Evolutionary conservation across 441 rosid genomes (phyloP), one percentile per base, ranked within the genome.

Genomic region (Gossypium davidsonii): DNA sequence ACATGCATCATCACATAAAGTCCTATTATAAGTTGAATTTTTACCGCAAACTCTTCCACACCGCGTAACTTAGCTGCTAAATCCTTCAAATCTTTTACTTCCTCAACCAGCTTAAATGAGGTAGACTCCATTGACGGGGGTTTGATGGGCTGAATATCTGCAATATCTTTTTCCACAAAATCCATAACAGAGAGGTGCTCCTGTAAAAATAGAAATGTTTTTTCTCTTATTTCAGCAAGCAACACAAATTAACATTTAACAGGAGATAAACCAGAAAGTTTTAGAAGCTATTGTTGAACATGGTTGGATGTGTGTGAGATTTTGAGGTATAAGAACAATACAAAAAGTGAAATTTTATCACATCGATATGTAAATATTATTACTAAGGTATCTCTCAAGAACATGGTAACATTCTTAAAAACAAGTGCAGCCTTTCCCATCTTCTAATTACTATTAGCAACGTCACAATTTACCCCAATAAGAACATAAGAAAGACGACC

Each of bases 41-140:
- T 88, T 84, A 94, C 99, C 81, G 96, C 93, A 89, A 92, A 91
- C 78, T 92, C 98, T 39, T 84, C 72, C 6, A 82, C 94, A 55
- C 48, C 63, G 39, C 76, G 85, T 78, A 94, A 77, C 78, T 87
- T 92, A 48, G 87, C 84, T 20, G 86, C 97, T 79, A 94, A 63
- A 73, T 84, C 90, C 84, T 92, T 83, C 73, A 92, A 83, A 83
- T 89, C 94, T 77, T 88, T 85, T 59, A 92, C 93, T 56, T 90
- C 92, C 80, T 87, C 86, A 70, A 94, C 90, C 66, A 86, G 73
- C 85, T 86, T 90, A 74, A 91, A 91, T 49, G 94, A 84, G 23
- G 90, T 91, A 34, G 48, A 61, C 79, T 90, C 92, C 21, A 83
- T 6, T 14, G 89, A 69, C 8, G 70, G 83, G 37, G 96, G 90